These are phyloP conservation scores for Hymenoscyphus repandus DNA, from an alignment of 2,329 filamentous ascomycete genomes.

Conservation along the genomic window DNA sequence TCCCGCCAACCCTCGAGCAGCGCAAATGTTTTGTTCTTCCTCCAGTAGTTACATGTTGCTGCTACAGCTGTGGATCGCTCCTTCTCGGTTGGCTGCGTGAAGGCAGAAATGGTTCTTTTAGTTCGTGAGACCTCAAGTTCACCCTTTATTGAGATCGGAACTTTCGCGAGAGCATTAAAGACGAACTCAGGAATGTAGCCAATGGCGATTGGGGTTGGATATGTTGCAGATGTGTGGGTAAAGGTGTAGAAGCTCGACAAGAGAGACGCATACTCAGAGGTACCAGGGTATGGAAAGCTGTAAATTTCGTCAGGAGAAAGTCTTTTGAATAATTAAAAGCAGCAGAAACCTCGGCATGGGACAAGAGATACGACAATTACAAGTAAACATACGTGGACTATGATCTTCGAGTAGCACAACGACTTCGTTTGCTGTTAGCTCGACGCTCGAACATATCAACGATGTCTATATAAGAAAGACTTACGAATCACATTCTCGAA, in stretches of 20 bases:
- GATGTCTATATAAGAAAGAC: conserved; percentile 24
- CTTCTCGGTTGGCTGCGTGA: conserved; percentile 51
- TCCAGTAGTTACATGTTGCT: conserved; percentile 61
- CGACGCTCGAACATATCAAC: neutral
- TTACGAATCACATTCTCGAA: conserved; percentile 51
- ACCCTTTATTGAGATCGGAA: conserved; percentile 47
- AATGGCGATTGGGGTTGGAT: conserved; percentile 44
- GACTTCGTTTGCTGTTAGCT: neutral
- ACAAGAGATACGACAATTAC: no score
- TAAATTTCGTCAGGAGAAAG: conserved; percentile 7
- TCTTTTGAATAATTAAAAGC: neutral
- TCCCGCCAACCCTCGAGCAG: conserved; percentile 75
- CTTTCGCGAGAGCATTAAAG: conserved; percentile 41
- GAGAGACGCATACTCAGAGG: conserved; percentile 49
- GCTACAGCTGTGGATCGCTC: conserved; percentile 55
- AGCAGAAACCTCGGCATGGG: neutral
- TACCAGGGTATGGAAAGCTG: conserved; percentile 74
- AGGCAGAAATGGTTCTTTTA: conserved; percentile 58
- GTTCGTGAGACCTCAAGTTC: conserved; percentile 56
- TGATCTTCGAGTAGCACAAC: neutral
- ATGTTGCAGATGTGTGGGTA: conserved; percentile 40
- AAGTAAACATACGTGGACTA: no score
- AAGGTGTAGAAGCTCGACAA: conserved; percentile 62
- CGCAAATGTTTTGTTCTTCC: conserved; percentile 64
- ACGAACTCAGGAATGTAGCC: conserved; percentile 54